Percentiles rank a stretch among this genome's conserved stretches.
Conservation (phyloP, 1,284 basidiomycete species). For the Termitomyces sp. region DNA sequence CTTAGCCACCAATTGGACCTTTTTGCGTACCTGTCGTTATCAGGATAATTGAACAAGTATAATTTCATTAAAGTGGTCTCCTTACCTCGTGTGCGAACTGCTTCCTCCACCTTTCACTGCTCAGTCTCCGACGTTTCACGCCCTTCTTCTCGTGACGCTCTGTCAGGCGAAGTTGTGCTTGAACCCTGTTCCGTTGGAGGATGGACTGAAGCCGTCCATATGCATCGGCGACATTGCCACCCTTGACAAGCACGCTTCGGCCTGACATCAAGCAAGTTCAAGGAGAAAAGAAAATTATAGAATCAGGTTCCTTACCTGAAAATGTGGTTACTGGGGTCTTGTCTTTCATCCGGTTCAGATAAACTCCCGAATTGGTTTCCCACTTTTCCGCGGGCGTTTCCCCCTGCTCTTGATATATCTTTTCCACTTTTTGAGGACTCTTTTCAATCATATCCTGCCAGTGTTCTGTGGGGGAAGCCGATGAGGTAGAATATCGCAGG, state of each 20-base stretch:
- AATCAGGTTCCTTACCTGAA: conserved; percentile 26
- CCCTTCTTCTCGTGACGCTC: conserved; percentile 72
- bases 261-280: conserved; percentile 30
- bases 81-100: conserved; percentile 64
- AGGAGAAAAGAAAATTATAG: not conserved
- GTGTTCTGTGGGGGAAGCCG: not conserved
- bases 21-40: conserved; percentile 52
- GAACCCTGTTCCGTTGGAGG: conserved; percentile 53
- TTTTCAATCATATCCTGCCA: not conserved
- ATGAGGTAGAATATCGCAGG: conserved; percentile 4
- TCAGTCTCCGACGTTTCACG: conserved; percentile 56
- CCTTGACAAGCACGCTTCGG: conserved; percentile 40
- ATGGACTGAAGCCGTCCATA: conserved; percentile 47
- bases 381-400: conserved; percentile 31
- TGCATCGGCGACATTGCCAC: conserved; percentile 36
- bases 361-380: conserved; percentile 29
- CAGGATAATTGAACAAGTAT: conserved; percentile 14
- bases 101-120: conserved; percentile 61
- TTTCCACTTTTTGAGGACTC: not conserved
- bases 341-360: conserved; percentile 19
- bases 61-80: conserved; percentile 8
- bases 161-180: conserved; percentile 40
- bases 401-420: fast-evolving
- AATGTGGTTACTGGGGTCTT: conserved; percentile 32
- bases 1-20: conserved; percentile 50